Percentiles rank a stretch among this genome's conserved stretches.
These are phyloP conservation scores for Melaleuca quinquenervia DNA, from an alignment of 345 rosid genomes.

Conservation along the genomic window DNA sequence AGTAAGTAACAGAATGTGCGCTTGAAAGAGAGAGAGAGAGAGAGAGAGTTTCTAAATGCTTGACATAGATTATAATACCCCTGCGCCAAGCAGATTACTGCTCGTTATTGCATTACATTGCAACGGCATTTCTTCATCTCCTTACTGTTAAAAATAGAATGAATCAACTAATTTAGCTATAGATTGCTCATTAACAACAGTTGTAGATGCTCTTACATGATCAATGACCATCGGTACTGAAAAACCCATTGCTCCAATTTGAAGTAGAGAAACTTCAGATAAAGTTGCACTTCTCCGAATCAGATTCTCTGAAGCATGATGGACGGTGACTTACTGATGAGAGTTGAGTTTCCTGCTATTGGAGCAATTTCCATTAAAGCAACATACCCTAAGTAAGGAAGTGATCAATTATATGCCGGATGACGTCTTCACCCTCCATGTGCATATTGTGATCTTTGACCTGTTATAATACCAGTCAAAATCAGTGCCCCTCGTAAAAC, in stretches of 20 bases:
- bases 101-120: not conserved
- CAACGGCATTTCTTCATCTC: not conserved
- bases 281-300: not conserved
- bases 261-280: not conserved
- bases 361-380: not conserved
- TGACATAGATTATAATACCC: not conserved
- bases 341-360: not conserved
- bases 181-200: not conserved
- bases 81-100: not conserved
- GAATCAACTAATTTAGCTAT: not conserved
- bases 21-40: not conserved
- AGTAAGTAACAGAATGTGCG: not conserved
- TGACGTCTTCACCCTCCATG: slow-evolving; percentile 86
- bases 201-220: not conserved
- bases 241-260: not conserved
- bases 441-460: slow-evolving; percentile 64
- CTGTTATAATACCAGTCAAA: slow-evolving; percentile 20
- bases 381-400: slow-evolving; percentile 33
- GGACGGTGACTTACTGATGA: not conserved
- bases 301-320: not conserved
- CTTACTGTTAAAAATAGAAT: not conserved
- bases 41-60: not conserved
- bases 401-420: slow-evolving; percentile 78
- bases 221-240: not conserved
- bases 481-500: not conserved